Conservation (phyloP, 768 basidiomycete species). For the Chalciporus piperatus region DNA sequence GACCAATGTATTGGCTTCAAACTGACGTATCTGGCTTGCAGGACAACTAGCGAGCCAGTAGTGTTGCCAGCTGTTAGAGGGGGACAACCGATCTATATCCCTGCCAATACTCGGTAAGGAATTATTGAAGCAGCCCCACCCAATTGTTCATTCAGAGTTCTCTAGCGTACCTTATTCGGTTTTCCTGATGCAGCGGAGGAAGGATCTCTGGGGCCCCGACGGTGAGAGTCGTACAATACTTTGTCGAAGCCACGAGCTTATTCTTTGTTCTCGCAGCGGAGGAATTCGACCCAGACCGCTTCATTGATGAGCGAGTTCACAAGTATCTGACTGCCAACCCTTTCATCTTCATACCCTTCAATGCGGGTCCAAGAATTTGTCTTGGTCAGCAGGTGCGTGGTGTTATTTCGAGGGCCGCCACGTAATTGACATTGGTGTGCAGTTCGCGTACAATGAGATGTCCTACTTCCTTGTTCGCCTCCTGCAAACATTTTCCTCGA, state of each 20-base stretch:
- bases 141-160: neutral
- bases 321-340: slow-evolving; percentile 58
- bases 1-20: neutral
- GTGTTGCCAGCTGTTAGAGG: slow-evolving; percentile 24
- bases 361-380: slow-evolving; percentile 38
- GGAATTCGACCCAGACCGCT: slow-evolving; percentile 64
- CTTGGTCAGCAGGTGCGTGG: slow-evolving; percentile 35
- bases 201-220: slow-evolving; percentile 67
- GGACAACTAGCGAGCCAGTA: slow-evolving; percentile 21
- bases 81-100: slow-evolving; percentile 32
- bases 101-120: slow-evolving; percentile 28
- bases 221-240: slow-evolving; percentile 32
- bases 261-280: slow-evolving; percentile 37
- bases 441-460: slow-evolving; percentile 67
- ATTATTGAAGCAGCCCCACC: neutral
- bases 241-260: neutral
- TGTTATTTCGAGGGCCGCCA: neutral
- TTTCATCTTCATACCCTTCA: slow-evolving; percentile 45
- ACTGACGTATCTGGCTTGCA: slow-evolving; percentile 4
- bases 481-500: slow-evolving; percentile 49
- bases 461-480: slow-evolving; percentile 63
- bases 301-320: slow-evolving; percentile 57
- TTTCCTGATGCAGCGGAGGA: slow-evolving; percentile 56
- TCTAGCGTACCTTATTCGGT: slow-evolving; percentile 45
- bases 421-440: slow-evolving; percentile 2